Evolutionary conservation across 371 early-diverging fungal genomes (phyloP).

Genomic region (Dentiscutata heterogama): DNA sequence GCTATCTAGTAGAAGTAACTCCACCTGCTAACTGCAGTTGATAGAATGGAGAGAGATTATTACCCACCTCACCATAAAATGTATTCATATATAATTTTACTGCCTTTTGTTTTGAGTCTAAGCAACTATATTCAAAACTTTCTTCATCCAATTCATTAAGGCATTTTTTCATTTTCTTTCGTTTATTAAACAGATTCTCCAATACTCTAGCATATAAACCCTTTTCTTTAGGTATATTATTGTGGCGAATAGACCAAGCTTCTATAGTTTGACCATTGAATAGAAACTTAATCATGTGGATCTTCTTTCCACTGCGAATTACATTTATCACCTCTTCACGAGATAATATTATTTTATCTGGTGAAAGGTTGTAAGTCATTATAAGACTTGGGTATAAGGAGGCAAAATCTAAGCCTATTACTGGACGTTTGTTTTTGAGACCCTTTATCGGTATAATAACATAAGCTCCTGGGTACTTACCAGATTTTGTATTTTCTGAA

Average conservation of each 20-base stretch:
- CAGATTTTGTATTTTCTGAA: constrained; percentile 23
- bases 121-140: no score
- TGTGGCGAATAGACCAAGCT: no score
- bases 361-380: constrained; percentile 37
- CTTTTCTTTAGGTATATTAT: no score
- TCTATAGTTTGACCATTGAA: no score
- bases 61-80: constrained; percentile 29
- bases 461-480: constrained; percentile 33
- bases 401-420: constrained; percentile 36
- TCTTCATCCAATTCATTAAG: no score
- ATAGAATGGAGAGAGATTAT: constrained; percentile 20
- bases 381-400: constrained; percentile 39
- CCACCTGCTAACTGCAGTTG: background rate
- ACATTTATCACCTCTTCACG: constrained; percentile 2
- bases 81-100: constrained; percentile 37
- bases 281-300: background rate
- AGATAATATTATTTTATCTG: background rate
- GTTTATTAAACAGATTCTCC: no score
- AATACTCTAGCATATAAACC: no score
- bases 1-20: constrained; percentile 18
- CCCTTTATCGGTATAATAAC: constrained; percentile 23
- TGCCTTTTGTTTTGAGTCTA: constrained; percentile 21
- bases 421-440: constrained; percentile 8
- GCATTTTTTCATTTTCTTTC: no score
- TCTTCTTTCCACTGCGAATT: background rate